Conservation (phyloP, 768 basidiomycete genomes). For the Termitomyces sp. region DNA sequence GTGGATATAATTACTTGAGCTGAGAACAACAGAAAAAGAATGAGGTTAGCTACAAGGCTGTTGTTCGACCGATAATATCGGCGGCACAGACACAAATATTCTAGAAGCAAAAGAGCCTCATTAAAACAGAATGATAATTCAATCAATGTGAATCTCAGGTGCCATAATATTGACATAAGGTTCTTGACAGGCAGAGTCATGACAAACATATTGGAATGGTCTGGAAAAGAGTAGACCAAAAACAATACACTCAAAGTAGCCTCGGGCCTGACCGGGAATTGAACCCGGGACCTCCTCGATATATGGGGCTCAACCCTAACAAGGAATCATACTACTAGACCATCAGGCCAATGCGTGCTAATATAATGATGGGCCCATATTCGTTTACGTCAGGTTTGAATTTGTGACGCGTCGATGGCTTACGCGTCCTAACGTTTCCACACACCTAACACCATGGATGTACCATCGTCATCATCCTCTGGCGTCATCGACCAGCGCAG, state of each 20-base stretch:
- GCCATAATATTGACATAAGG: too few relatives aligned
- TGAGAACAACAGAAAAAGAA: neutral
- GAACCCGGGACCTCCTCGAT: conserved; percentile 13
- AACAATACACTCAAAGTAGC: too few relatives aligned
- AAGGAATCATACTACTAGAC: conserved; percentile 60
- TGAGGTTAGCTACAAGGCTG: too few relatives aligned
- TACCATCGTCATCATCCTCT: conserved; percentile 49
- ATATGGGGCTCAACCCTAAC: conserved; percentile 31
- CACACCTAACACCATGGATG: conserved; percentile 28
- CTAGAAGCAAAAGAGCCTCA: too few relatives aligned
- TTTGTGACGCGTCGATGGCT: conserved; percentile 15
- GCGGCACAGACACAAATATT: too few relatives aligned
- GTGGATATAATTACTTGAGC: neutral
- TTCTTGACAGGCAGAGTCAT: too few relatives aligned
- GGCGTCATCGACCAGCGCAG: conserved; percentile 64
- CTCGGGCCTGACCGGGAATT: conserved; percentile 7
- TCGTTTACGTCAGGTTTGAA: neutral
- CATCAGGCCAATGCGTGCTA: conserved; percentile 31
- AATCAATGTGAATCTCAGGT: too few relatives aligned
- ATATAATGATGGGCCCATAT: too few relatives aligned
- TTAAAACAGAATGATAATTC: too few relatives aligned
- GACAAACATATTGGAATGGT: too few relatives aligned
- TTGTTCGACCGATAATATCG: too few relatives aligned
- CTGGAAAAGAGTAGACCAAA: too few relatives aligned
- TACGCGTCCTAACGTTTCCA: conserved; percentile 29